Evolutionary conservation across 2,329 filamentous ascomycete species (phyloP).

Genomic region (Corinectria fuckeliana): DNA sequence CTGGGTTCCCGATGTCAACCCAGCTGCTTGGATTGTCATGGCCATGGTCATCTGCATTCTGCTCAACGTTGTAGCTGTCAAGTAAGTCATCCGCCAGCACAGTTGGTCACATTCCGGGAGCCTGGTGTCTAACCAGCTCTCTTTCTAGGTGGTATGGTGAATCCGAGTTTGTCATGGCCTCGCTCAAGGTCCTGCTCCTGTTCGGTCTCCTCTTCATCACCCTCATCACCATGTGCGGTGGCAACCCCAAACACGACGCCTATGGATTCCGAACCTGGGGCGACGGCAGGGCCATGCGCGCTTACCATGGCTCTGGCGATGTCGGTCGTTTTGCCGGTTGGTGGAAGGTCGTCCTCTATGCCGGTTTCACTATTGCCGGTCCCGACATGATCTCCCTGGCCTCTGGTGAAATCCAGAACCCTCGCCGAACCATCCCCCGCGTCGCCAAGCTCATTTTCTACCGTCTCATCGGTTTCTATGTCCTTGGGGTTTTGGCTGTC

Average conservation of each 20-base stretch:
- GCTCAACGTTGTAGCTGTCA: slow-evolving; percentile 56
- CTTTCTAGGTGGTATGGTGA: slow-evolving; percentile 47
- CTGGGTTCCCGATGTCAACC: slow-evolving; percentile 51
- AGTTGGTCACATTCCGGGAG: too few relatives aligned
- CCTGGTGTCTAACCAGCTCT: neutral
- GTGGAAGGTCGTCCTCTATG: slow-evolving; percentile 64
- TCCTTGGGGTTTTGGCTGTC: slow-evolving; percentile 66
- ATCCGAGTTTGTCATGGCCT: slow-evolving; percentile 63
- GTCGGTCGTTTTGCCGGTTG: slow-evolving; percentile 68
- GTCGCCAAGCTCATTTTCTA: slow-evolving; percentile 79
- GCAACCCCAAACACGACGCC: slow-evolving; percentile 67
- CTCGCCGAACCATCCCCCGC: slow-evolving; percentile 68
- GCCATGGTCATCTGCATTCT: slow-evolving; percentile 53
- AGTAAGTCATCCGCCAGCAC: slow-evolving; percentile 47
- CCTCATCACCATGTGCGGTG: slow-evolving; percentile 72
- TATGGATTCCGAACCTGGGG: slow-evolving; percentile 68
- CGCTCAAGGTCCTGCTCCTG: slow-evolving; percentile 53
- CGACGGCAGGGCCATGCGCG: slow-evolving; percentile 42
- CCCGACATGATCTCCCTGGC: slow-evolving; percentile 69
- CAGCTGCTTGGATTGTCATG: slow-evolving; percentile 57
- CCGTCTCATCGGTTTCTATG: slow-evolving; percentile 73
- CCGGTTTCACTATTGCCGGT: slow-evolving; percentile 71
- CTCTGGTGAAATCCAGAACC: slow-evolving; percentile 67
- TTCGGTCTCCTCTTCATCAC: slow-evolving; percentile 67
- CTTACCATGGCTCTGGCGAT: slow-evolving; percentile 51